Conservation (phyloP, 75 land plant species). For the Selaginella moellendorffii region DNA sequence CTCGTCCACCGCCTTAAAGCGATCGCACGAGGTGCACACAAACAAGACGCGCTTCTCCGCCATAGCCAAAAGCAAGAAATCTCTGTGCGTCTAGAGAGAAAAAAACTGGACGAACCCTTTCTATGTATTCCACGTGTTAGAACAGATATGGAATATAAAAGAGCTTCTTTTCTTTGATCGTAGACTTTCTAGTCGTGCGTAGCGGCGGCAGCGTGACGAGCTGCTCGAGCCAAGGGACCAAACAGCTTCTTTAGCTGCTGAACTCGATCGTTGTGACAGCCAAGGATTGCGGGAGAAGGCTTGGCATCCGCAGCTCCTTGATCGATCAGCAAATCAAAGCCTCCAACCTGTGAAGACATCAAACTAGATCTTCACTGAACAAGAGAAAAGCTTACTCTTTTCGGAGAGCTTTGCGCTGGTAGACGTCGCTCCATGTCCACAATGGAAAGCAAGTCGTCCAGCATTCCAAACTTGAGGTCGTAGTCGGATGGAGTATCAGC, state of each 20-base stretch:
- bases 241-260: slow-evolving; percentile 16
- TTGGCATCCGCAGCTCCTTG: slow-evolving; percentile 15
- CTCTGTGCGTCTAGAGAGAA: slow-evolving; percentile 14
- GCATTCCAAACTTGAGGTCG: slow-evolving; percentile 29
- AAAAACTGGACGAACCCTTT: background rate
- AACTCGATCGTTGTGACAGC: slow-evolving; percentile 20
- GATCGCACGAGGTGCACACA: slow-evolving; percentile 21
- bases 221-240: background rate
- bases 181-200: background rate
- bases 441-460: slow-evolving; percentile 24
- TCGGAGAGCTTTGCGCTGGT: slow-evolving; percentile 11
- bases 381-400: slow-evolving; percentile 1
- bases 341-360: slow-evolving; percentile 20
- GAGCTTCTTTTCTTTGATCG: no score
- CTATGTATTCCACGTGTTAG: background rate
- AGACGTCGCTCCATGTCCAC: slow-evolving; percentile 29
- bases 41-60: slow-evolving; percentile 29
- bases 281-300: slow-evolving; percentile 12
- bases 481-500: slow-evolving; percentile 30
- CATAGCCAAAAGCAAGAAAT: background rate
- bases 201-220: slow-evolving; percentile 13
- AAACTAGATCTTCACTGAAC: slow-evolving; percentile 13
- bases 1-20: slow-evolving; percentile 12
- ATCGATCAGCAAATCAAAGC: slow-evolving; percentile 27
- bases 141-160: no score